These are phyloP conservation scores for Keithomyces neogunnii DNA, from an alignment of 2,329 filamentous ascomycete species.

Conservation along the genomic window DNA sequence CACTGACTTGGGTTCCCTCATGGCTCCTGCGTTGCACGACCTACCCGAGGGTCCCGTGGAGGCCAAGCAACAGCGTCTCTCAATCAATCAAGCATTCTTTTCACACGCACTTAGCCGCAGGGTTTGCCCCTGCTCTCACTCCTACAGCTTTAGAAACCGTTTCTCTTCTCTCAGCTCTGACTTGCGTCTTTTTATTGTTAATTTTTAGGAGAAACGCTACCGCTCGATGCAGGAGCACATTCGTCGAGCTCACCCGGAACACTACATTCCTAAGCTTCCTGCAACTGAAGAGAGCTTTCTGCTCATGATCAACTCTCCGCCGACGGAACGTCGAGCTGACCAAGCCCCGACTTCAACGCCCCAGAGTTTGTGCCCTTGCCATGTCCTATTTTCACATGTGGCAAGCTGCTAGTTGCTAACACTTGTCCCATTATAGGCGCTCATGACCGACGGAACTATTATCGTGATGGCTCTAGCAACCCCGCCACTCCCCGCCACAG, in stretches of 20 bases:
- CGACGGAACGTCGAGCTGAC: constrained; percentile 53
- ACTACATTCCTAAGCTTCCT: constrained; percentile 96
- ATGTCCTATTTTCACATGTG: neutral
- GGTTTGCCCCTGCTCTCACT: too few relatives aligned
- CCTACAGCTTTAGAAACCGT: too few relatives aligned
- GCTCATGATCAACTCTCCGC: constrained; percentile 89
- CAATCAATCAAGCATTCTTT: neutral
- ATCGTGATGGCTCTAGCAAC: constrained; percentile 56
- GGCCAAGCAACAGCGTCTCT: neutral
- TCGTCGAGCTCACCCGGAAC: constrained; percentile 88
- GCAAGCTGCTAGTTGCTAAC: neutral
- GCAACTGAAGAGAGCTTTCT: constrained; percentile 97
- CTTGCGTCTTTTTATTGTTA: neutral
- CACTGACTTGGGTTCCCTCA: neutral
- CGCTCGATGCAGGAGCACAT: constrained; percentile 99
- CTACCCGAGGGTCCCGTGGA: neutral
- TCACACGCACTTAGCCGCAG: too few relatives aligned
- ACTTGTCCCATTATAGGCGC: constrained; percentile 30
- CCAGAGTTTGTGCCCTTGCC: constrained; percentile 21
- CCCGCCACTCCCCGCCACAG: constrained; percentile 60
- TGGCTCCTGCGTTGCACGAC: neutral
- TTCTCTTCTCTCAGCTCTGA: neutral
- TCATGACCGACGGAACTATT: constrained; percentile 41
- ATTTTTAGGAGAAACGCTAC: constrained; percentile 75
- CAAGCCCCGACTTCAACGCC: constrained; percentile 22